phyloP scores from a whole-genome alignment of 2,329 filamentous ascomycete genomes.

The Coccinonectria pachysandricola region DNA sequence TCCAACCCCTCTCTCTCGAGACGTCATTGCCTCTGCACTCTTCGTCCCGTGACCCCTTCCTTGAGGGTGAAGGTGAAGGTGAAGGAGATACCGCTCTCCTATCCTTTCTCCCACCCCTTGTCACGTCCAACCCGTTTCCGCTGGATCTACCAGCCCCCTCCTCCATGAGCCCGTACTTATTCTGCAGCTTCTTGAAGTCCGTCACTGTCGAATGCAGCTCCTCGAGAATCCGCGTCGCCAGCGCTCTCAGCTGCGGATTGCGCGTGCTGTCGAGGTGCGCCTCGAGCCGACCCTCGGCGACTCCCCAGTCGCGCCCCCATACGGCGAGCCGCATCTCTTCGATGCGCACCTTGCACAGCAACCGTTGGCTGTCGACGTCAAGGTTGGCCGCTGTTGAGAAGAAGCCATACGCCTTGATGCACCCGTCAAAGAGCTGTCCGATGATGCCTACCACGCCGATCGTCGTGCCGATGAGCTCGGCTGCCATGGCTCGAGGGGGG shows the following conservation, averaged over 20 bases:
- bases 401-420: slow-evolving; percentile 34
- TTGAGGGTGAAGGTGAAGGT: slow-evolving; percentile 10
- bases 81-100: no score
- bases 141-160: slow-evolving; percentile 9
- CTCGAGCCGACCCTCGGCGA: slow-evolving; percentile 34
- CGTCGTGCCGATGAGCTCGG: slow-evolving; percentile 32
- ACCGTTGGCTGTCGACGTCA: slow-evolving; percentile 31
- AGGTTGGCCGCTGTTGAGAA: slow-evolving; percentile 32
- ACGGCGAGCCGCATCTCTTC: slow-evolving; percentile 38
- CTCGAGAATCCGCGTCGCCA: slow-evolving; percentile 32
- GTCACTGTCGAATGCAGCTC: slow-evolving; percentile 35
- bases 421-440: slow-evolving; percentile 37
- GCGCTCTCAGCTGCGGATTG: slow-evolving; percentile 26
- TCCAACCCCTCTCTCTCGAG: slow-evolving; percentile 23
- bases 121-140: slow-evolving; percentile 7
- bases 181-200: slow-evolving; percentile 31
- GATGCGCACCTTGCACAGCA: slow-evolving; percentile 38
- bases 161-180: slow-evolving; percentile 31
- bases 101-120: slow-evolving; percentile 6
- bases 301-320: slow-evolving; percentile 38
- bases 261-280: slow-evolving; percentile 28
- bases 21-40: slow-evolving; percentile 9
- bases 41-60: slow-evolving; percentile 14
- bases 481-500: slow-evolving; percentile 16
- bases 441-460: slow-evolving; percentile 34